Evolutionary conservation across 176 grass and related monocot genomes (phyloP).

Genomic region (Oryza glaberrima): DNA sequence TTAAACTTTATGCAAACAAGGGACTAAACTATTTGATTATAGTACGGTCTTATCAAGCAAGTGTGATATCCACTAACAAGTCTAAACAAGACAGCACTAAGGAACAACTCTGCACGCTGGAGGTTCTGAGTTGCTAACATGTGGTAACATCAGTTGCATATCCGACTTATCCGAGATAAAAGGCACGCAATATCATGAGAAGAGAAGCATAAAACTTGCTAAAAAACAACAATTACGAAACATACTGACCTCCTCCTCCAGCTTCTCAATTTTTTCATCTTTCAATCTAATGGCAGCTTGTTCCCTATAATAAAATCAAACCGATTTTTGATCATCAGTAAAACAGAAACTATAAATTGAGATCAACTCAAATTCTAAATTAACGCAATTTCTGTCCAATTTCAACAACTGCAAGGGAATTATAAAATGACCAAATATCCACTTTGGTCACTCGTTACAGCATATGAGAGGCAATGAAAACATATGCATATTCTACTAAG

Average conservation of each 20-base stretch:
- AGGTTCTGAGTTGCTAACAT: no score
- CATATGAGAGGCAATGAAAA: slow-evolving; percentile 11
- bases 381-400: neutral
- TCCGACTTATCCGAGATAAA: neutral
- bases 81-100: neutral
- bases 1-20: neutral
- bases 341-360: neutral
- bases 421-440: neutral
- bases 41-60: neutral
- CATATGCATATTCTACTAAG: neutral
- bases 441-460: neutral
- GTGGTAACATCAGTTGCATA: neutral
- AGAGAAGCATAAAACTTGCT: neutral
- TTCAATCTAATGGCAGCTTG: slow-evolving; percentile 59
- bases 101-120: neutral
- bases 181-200: slow-evolving; percentile 14
- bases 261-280: slow-evolving; percentile 73
- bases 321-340: neutral
- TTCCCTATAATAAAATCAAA: slow-evolving; percentile 60
- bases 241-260: slow-evolving; percentile 81
- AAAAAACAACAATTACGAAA: neutral
- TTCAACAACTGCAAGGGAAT: slow-evolving; percentile 17
- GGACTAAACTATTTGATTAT: neutral
- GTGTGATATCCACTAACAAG: neutral
- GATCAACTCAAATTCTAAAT: slow-evolving; percentile 9